phyloP scores from a whole-genome alignment of 306 rosid genomes.

The Mimosa bimucronata region DNA sequence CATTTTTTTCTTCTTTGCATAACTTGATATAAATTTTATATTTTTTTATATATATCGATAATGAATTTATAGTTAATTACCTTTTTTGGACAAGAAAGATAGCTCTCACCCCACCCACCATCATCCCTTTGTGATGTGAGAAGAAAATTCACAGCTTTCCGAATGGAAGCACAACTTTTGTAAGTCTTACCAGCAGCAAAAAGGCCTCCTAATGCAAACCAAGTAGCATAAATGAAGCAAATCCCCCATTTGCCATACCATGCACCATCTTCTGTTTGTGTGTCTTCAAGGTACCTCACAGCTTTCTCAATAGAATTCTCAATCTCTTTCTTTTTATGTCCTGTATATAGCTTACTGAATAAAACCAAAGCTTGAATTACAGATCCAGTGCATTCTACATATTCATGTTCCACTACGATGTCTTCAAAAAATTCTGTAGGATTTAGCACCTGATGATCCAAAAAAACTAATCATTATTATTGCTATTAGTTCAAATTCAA shows the following conservation, averaged over 20 bases:
- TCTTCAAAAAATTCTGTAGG: constrained; percentile 10
- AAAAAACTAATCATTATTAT: too few species aligned
- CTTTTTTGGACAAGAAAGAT: constrained; percentile 57
- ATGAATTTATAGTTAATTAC: too few species aligned
- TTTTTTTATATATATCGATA: too few species aligned
- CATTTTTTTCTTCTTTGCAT: too few species aligned
- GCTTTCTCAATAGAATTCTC: constrained; percentile 38
- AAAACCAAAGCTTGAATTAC: constrained; percentile 50
- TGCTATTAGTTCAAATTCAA: too few species aligned
- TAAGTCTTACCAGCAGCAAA: constrained; percentile 63
- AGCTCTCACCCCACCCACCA: constrained; percentile 86
- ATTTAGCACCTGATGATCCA: background rate
- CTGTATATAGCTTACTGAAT: constrained; percentile 48
- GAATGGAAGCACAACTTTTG: constrained; percentile 43
- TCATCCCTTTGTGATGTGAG: constrained; percentile 50
- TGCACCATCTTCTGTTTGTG: constrained; percentile 36
- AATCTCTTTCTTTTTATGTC: constrained; percentile 49
- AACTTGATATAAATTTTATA: too few species aligned
- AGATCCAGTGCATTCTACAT: constrained; percentile 59
- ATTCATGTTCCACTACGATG: constrained; percentile 49
- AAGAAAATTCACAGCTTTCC: constrained; percentile 56
- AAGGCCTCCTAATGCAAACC: constrained; percentile 54
- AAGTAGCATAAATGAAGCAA: constrained; percentile 38
- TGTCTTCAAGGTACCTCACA: constrained; percentile 40
- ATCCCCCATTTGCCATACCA: constrained; percentile 8